Conservation (phyloP, 176 grass and related monocot species). For the Calamus simplicifolius region DNA sequence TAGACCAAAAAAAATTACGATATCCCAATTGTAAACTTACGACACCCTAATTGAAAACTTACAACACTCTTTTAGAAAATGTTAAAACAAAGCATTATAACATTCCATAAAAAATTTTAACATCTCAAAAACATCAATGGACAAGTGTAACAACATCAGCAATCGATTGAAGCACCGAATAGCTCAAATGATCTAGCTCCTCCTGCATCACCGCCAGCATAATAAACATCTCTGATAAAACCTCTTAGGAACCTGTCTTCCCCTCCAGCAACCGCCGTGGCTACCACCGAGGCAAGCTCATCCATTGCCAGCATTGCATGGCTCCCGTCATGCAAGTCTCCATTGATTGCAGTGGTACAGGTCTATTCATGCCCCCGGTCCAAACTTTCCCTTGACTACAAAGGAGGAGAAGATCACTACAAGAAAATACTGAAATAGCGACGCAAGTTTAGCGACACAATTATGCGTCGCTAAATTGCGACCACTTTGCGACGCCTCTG, state of each 20-base stretch:
- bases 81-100: too few relatives aligned
- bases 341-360: constrained; percentile 57
- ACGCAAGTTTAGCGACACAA: too few relatives aligned
- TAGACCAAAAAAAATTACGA: too few relatives aligned
- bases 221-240: too few relatives aligned
- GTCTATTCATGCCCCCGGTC: constrained; percentile 41
- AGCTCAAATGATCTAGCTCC: constrained; percentile 48
- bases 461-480: too few relatives aligned
- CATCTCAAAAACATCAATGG: constrained; percentile 20
- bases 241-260: constrained; percentile 27
- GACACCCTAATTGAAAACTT: too few relatives aligned
- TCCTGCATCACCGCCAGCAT: constrained; percentile 33
- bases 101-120: too few relatives aligned
- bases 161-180: constrained; percentile 63
- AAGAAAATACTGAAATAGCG: too few relatives aligned
- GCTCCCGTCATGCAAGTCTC: constrained; percentile 38
- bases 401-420: too few relatives aligned
- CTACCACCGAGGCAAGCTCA: constrained; percentile 16
- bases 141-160: constrained; percentile 13
- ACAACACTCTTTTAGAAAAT: too few relatives aligned
- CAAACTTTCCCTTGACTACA: constrained; percentile 7
- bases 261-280: constrained; percentile 28
- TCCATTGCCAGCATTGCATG: constrained; percentile 24
- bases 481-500: too few relatives aligned
- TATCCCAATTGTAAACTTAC: too few relatives aligned